Evolutionary conservation across 169 alveolate species (phyloP), one percentile per base, ranked within the genome.

Genomic region (Cystoisospora suis): DNA sequence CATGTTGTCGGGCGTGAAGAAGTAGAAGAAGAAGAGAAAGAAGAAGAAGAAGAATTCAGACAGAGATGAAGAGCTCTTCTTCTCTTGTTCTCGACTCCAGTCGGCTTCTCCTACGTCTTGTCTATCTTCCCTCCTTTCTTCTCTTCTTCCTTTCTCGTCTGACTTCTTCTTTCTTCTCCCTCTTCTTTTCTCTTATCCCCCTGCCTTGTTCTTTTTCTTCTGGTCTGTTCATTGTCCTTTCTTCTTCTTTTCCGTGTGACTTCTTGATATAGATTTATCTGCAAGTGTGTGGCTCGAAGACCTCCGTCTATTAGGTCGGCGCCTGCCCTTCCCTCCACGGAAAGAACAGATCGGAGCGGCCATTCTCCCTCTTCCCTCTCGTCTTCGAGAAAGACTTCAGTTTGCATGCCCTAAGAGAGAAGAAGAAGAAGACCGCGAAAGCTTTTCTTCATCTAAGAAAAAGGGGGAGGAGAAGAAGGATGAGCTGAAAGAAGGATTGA

Each of bases 281-380:
- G 38, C 69, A 9, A 36, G 70, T 69, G 87, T 77, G 42, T 77
- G 87, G 87, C 69, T 42, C 0, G 90, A 85, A 23, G 90, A 85
- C 42, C 69, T 70, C 0, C 58, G 69, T 27, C 34, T 85, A 59
- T 9, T 85, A n/a, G 90, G 90, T 17, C 49, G 90, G 69, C 81
- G 90, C 1, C 58, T 85, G 47, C 90, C 90, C 34, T 85, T 4
- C 79, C 81, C 90, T 38, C 90, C 81, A 36, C n/a, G 49, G 20
- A 17, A 6, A 44, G 45, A 38, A 70, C 90, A 61, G 47, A 45
- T 85, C 7, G 90, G 90, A 15, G 81, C 29, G n/a, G 81, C 77
- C 36, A 2, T 32, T 2, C 72, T n/a, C n/a, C n/a, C n/a, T n/a
- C n/a, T n/a, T n/a, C n/a, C n/a, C n/a, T n/a, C n/a, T n/a, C 44